Percentiles rank a stretch among this genome's conserved stretches.
phyloP scores from a whole-genome alignment of 306 rosid species.

The Medicago lupulina region DNA sequence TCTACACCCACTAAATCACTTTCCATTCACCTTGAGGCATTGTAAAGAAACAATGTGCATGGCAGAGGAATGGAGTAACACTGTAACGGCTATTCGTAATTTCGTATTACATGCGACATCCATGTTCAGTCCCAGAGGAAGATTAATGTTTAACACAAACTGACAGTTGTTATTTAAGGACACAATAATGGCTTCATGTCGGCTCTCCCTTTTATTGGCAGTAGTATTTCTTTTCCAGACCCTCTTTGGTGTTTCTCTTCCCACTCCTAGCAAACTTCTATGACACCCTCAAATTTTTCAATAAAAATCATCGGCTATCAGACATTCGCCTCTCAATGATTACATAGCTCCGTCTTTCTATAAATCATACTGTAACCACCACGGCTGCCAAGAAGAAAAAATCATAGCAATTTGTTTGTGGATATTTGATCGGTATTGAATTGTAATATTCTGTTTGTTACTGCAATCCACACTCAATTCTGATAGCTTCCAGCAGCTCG shows the following conservation, averaged over 20 bases:
- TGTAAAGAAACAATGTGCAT: background rate
- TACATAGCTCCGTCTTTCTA: conserved; percentile 15
- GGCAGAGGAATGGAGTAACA: background rate
- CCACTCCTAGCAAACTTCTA: background rate
- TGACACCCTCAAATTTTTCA: conserved; percentile 11
- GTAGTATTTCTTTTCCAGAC: conserved; percentile 18
- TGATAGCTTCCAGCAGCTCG: conserved; percentile 86
- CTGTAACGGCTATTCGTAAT: background rate
- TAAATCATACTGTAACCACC: background rate
- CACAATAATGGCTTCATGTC: conserved; percentile 11
- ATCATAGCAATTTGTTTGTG: conserved; percentile 12
- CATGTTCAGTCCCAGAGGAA: background rate
- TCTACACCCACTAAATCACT: background rate
- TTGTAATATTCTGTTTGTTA: conserved; percentile 37
- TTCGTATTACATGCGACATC: conserved; percentile 6
- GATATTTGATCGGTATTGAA: conserved; percentile 19
- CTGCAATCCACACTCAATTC: conserved; percentile 81
- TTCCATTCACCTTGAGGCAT: background rate
- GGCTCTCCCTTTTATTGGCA: conserved; percentile 4
- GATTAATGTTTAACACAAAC: background rate
- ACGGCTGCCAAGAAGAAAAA: conserved; percentile 2
- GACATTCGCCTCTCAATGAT: conserved; percentile 9
- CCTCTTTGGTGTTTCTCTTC: conserved; percentile 5
- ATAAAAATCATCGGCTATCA: conserved; percentile 11
- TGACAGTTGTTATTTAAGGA: background rate